Conservation (phyloP, 1,139 yeast species). For the Chernovozyma sophiae-reginae region DNA sequence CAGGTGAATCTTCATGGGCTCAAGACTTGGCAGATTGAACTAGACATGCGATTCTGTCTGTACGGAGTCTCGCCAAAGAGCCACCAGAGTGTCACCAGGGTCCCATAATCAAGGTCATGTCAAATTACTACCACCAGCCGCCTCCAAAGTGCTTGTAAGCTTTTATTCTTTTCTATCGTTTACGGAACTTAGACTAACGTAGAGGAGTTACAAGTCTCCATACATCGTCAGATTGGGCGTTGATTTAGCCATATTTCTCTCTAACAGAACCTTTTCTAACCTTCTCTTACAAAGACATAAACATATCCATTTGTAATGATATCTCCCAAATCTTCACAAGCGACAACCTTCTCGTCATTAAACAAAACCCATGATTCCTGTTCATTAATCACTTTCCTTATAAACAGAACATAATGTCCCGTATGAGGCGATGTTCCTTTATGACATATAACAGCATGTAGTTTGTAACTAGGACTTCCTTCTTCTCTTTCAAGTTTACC, state of each 20-base stretch:
- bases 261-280: neutral
- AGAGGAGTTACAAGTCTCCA: too few species aligned
- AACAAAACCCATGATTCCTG: constrained; percentile 72
- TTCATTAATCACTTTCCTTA: constrained; percentile 41
- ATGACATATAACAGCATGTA: constrained; percentile 82
- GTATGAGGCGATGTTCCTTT: constrained; percentile 93
- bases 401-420: constrained; percentile 91
- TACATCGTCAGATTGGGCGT: neutral
- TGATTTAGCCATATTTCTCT: neutral
- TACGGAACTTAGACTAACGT: too few species aligned
- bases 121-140: too few species aligned
- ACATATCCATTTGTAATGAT: constrained; percentile 62
- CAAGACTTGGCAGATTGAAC: too few species aligned
- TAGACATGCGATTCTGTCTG: too few species aligned
- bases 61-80: too few species aligned
- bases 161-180: too few species aligned
- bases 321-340: constrained; percentile 63
- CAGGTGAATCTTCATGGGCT: too few species aligned
- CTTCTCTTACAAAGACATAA: constrained; percentile 40
- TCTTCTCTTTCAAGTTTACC: constrained; percentile 10
- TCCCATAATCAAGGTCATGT: too few species aligned
- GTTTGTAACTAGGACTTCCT: constrained; percentile 34
- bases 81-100: too few species aligned
- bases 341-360: constrained; percentile 88
- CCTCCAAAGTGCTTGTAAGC: too few species aligned